phyloP scores from a whole-genome alignment of 2,329 filamentous ascomycete species.

The Aspergillus unguis region DNA sequence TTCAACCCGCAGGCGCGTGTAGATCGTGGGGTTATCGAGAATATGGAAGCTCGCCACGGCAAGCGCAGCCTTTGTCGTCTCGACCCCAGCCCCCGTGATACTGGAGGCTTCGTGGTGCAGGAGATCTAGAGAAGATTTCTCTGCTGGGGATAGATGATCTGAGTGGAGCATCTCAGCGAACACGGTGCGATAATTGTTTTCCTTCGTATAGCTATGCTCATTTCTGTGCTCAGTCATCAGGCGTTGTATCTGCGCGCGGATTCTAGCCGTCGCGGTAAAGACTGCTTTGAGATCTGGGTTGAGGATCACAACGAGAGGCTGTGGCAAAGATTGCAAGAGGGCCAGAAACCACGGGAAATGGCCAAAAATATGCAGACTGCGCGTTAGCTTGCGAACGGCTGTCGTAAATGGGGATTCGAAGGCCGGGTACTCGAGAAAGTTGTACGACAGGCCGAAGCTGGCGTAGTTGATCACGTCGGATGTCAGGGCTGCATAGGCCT shows the following conservation, averaged over 20 bases:
- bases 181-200: neutral
- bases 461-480: neutral
- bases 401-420: neutral
- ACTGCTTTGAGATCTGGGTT: no score
- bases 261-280: no score
- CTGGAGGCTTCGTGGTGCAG: conserved; percentile 27
- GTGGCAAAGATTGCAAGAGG: neutral
- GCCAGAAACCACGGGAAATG: neutral
- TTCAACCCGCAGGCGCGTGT: conserved; percentile 26
- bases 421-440: neutral
- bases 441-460: neutral
- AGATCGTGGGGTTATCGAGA: conserved; percentile 23
- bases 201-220: no score
- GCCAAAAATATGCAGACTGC: neutral
- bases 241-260: no score
- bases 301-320: neutral
- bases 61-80: conserved; percentile 28
- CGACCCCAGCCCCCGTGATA: conserved; percentile 28
- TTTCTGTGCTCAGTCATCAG: no score
- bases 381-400: neutral
- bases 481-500: neutral
- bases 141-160: conserved; percentile 25
- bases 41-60: conserved; percentile 32
- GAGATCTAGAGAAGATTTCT: conserved; percentile 30
- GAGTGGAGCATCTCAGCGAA: conserved; percentile 33